Conservation (phyloP, 2,329 filamentous ascomycete species). For the Lasiodiplodia citricola region DNA sequence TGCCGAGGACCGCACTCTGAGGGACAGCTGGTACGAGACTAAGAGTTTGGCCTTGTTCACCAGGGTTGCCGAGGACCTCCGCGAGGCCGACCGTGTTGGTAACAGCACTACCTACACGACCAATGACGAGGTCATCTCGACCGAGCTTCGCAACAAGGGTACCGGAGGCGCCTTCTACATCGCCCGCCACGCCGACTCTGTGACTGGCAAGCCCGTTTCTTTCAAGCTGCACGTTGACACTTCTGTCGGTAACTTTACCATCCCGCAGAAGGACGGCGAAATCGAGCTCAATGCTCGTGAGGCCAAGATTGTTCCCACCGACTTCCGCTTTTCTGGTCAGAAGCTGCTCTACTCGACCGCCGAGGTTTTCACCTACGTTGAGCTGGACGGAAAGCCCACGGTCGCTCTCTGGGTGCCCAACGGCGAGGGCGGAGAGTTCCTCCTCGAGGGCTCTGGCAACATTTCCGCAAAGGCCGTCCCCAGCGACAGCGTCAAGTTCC, state of each 20-base stretch:
- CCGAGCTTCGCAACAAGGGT: conserved; percentile 63
- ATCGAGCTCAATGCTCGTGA: conserved; percentile 65
- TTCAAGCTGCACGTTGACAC: conserved; percentile 64
- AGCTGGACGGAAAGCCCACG: conserved; percentile 42
- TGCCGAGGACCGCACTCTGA: conserved; percentile 63
- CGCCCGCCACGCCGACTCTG: conserved; percentile 60
- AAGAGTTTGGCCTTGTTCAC: conserved; percentile 67
- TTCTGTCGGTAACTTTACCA: conserved; percentile 58
- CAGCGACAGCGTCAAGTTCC: conserved; percentile 48
- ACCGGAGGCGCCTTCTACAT: conserved; percentile 66
- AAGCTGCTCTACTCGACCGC: conserved; percentile 59
- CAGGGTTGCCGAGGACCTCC: conserved; percentile 61
- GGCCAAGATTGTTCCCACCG: conserved; percentile 66
- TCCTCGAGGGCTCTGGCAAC: conserved; percentile 44
- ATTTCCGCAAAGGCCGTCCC: conserved; percentile 47
- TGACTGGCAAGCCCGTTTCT: conserved; percentile 55
- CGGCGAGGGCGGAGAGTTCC: conserved; percentile 50
- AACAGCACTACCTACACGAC: conserved; percentile 59
- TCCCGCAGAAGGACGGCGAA: conserved; percentile 57
- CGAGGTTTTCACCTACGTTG: conserved; percentile 54
- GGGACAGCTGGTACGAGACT: conserved; percentile 67
- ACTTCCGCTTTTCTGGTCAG: conserved; percentile 61
- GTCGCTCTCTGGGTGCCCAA: conserved; percentile 47
- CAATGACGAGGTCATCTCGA: conserved; percentile 59
- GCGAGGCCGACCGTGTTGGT: conserved; percentile 57